Evolutionary conservation across 78 protist species (phyloP), one percentile per base, ranked within the genome.

Genomic region (Dictyostelium purpureum): DNA sequence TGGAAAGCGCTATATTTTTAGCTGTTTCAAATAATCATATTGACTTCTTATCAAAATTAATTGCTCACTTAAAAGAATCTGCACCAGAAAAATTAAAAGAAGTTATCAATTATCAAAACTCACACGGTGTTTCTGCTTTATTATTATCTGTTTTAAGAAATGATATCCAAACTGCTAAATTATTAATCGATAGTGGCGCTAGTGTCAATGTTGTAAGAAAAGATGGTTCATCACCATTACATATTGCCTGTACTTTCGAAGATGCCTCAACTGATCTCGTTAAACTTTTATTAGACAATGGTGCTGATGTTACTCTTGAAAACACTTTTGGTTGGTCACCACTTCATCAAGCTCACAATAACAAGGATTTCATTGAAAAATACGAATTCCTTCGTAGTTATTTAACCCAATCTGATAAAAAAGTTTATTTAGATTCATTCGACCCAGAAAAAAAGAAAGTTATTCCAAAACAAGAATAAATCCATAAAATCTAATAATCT

Each of bases 301-400:
- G 95, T 18, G 88, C 89, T 1, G n/a, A 79, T 61, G 83, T 88
- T 19, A 74, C 90, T 7, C 3, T 69, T 18, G 95, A 90, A 35
- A 69, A 57, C 38, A 16, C 1, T 2, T 0, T 7, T 12, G 95
- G 95, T 18, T 90, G 95, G 95, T 66, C 66, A 31, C 69, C 78
- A n/a, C 69, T 77, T 3, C 95, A 90, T 33, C 69, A 77, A 47
- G 52, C 52, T 47, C 52, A 47, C 12, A 14, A 10, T 14, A 47
- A 47, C 12, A 47, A 47, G 12, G 52, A 3, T 3, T 47, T 0
- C 0, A 11, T 19, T 19, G 21, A 16, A 56, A 18, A 19, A 18
- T 56, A n/a, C 19, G 11, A 56, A 56, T n/a, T n/a, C 0, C 10
- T 56, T 56, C 11, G 28, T 18, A 56, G 19, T 2, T 16, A 7